phyloP scores from a whole-genome alignment of 495 filamentous ascomycete genomes.

The Hypoxylon intermedium region DNA sequence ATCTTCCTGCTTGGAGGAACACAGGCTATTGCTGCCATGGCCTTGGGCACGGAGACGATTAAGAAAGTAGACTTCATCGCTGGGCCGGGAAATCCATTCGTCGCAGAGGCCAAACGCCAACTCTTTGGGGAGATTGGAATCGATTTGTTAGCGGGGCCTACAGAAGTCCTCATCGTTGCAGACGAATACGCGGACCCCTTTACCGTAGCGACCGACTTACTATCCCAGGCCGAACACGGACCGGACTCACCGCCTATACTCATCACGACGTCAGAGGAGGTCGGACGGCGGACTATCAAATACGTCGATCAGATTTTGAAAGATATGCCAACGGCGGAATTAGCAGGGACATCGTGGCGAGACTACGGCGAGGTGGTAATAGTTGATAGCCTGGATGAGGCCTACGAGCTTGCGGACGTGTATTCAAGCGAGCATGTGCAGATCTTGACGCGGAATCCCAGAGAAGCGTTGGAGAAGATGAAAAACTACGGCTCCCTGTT shows the following conservation, averaged over 20 bases:
- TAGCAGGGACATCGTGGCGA: conserved; percentile 56
- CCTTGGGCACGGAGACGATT: conserved; percentile 68
- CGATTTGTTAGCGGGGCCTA: conserved; percentile 61
- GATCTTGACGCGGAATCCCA: conserved; percentile 56
- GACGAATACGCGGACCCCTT: conserved; percentile 61
- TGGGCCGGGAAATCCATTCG: conserved; percentile 62
- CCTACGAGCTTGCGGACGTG: conserved; percentile 58
- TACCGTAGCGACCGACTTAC: conserved; percentile 57
- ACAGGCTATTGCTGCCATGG: conserved; percentile 68
- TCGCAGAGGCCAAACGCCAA: conserved; percentile 63
- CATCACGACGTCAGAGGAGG: conserved; percentile 55
- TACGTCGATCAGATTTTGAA: conserved; percentile 50
- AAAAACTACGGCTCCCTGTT: conserved; percentile 60
- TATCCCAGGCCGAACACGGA: conserved; percentile 62
- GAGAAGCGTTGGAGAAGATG: conserved; percentile 61
- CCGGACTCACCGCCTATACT: conserved; percentile 58
- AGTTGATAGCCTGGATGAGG: conserved; percentile 53
- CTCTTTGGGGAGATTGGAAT: conserved; percentile 63
- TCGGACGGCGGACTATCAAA: conserved; percentile 51
- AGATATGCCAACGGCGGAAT: conserved; percentile 50
- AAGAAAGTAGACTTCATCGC: conserved; percentile 61
- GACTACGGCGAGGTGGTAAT: conserved; percentile 58
- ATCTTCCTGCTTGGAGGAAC: conserved; percentile 63
- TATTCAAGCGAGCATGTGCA: conserved; percentile 63
- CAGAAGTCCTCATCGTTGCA: conserved; percentile 61